phyloP scores from a whole-genome alignment of 2,329 filamentous ascomycete species.

The Acephala macrosclerotiorum region DNA sequence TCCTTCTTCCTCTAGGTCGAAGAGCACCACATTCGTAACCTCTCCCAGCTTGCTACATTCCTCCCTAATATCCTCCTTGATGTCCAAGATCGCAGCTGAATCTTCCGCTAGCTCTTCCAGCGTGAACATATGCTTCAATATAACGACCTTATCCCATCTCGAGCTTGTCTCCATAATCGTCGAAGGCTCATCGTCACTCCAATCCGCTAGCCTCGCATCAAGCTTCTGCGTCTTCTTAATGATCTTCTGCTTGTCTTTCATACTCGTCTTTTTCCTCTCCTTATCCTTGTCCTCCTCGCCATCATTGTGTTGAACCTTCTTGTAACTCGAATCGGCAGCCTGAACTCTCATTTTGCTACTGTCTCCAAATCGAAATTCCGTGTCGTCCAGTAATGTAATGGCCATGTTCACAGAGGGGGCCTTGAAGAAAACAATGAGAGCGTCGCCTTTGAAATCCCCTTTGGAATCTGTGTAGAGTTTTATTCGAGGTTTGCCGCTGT shows the following conservation, averaged over 20 bases:
- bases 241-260: slow-evolving; percentile 84
- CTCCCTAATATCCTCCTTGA: slow-evolving; percentile 92
- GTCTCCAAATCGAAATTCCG: slow-evolving; percentile 74
- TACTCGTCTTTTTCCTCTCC: slow-evolving; percentile 56
- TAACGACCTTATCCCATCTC: slow-evolving; percentile 80
- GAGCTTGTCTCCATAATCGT: slow-evolving; percentile 61
- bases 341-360: slow-evolving; percentile 75
- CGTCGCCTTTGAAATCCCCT: slow-evolving; percentile 92
- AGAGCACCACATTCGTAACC: slow-evolving; percentile 91
- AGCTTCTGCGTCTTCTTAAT: slow-evolving; percentile 92
- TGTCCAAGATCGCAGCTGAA: slow-evolving; percentile 81
- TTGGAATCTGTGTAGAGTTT: slow-evolving; percentile 88
- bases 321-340: slow-evolving; percentile 88
- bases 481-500: slow-evolving; percentile 85
- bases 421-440: slow-evolving; percentile 92
- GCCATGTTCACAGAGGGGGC: slow-evolving; percentile 90
- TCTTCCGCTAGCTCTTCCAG: slow-evolving; percentile 86
- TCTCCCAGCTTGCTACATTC: slow-evolving; percentile 87
- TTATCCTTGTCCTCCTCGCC: slow-evolving; percentile 46
- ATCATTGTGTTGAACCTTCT: slow-evolving; percentile 77
- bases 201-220: slow-evolving; percentile 90
- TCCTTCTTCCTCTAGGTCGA: slow-evolving; percentile 84
- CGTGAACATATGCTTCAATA: slow-evolving; percentile 94
- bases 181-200: slow-evolving; percentile 86
- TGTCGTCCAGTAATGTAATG: slow-evolving; percentile 81